phyloP scores from a whole-genome alignment of 1,139 yeast species.

The Blastobotrys proliferans region DNA sequence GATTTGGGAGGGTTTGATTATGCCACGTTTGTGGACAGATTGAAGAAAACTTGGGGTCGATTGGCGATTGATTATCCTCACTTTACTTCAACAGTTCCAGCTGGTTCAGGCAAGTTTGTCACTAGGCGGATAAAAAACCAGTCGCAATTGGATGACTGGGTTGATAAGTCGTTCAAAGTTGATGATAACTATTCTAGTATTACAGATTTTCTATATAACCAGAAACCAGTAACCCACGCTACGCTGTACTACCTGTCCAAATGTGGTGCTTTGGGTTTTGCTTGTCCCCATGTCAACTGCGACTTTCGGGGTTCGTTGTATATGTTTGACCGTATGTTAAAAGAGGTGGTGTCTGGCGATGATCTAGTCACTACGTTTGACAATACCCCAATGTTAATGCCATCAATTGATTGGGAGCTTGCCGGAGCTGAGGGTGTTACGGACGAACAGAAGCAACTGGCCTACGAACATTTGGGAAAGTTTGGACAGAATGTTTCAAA shows the following conservation, averaged over 20 bases:
- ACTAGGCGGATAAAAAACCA: neutral
- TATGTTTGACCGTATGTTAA: neutral
- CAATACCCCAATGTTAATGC: neutral
- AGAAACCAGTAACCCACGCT: no score
- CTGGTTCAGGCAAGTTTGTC: neutral
- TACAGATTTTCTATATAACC: no score
- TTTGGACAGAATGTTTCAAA: no score
- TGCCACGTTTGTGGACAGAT: neutral
- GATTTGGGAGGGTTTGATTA: neutral
- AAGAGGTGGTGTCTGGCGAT: no score
- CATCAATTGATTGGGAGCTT: neutral
- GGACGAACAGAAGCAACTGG: neutral
- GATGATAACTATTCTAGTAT: no score
- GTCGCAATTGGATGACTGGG: neutral
- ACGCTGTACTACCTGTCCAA: neutral
- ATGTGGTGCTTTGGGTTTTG: neutral
- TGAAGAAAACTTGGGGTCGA: neutral
- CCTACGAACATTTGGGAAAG: neutral
- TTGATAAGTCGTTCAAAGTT: neutral
- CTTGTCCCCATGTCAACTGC: neutral
- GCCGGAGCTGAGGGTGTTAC: no score
- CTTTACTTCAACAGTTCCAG: neutral
- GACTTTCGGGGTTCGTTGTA: neutral
- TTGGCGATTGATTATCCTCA: slow-evolving; percentile 2
- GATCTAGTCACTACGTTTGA: no score